phyloP scores from a whole-genome alignment of 106 monocot genomes.

The Dendrobium huoshanense region DNA sequence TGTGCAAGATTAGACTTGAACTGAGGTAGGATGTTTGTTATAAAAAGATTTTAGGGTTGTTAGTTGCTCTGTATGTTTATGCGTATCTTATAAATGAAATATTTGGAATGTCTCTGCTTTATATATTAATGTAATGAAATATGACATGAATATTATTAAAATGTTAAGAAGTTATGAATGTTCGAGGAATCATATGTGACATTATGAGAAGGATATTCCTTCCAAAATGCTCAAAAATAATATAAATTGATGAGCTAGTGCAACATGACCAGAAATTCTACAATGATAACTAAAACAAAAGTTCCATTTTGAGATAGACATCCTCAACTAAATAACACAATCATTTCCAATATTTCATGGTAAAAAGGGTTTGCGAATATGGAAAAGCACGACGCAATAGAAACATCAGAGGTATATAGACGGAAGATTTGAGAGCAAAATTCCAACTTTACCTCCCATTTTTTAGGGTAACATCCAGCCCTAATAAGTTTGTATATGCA shows the following conservation, averaged over 20 bases:
- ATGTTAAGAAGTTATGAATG: too few relatives aligned
- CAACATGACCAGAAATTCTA: background rate
- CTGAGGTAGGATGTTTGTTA: too few relatives aligned
- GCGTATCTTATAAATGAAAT: too few relatives aligned
- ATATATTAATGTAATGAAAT: too few relatives aligned
- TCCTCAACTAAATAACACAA: background rate
- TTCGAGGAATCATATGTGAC: too few relatives aligned
- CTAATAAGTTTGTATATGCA: slow-evolving; percentile 69
- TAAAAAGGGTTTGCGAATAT: background rate
- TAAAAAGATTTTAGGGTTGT: too few relatives aligned
- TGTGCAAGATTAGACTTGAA: too few relatives aligned
- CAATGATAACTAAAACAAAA: background rate
- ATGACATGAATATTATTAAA: too few relatives aligned
- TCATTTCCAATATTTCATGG: background rate
- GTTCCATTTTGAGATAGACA: background rate
- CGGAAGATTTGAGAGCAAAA: background rate
- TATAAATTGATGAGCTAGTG: background rate
- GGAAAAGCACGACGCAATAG: background rate
- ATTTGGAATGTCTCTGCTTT: too few relatives aligned
- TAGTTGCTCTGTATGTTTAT: too few relatives aligned
- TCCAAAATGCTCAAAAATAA: background rate
- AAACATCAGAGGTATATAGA: background rate
- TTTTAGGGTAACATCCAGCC: slow-evolving; percentile 65
- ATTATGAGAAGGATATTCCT: background rate
- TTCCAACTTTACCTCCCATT: slow-evolving; percentile 73